Evolutionary conservation across 169 alveolate genomes (phyloP).

Genomic region (Eimeria maxima): DNA sequence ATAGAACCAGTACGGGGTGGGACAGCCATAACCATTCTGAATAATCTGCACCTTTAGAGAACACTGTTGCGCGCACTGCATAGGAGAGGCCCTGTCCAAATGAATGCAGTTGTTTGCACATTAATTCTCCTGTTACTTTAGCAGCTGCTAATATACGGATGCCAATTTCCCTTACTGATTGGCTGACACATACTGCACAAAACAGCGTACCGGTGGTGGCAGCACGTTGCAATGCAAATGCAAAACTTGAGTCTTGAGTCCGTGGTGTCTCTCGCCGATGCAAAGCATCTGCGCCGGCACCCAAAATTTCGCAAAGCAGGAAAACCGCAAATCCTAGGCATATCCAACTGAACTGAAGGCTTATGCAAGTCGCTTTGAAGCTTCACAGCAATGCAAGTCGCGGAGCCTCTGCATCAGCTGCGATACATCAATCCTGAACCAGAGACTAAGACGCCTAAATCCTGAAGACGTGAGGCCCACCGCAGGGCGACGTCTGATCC

Average conservation of each 20-base stretch:
- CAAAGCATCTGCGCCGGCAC: conserved; percentile 60
- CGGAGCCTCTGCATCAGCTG: not conserved
- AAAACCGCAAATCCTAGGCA: not conserved
- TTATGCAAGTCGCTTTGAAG: not conserved
- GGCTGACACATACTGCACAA: not conserved
- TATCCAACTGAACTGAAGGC: not conserved
- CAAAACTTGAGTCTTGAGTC: conserved; percentile 24
- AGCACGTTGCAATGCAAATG: conserved; percentile 72
- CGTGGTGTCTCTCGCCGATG: conserved; percentile 61
- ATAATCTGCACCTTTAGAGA: not conserved
- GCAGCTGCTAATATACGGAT: not conserved
- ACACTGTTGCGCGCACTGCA: not conserved
- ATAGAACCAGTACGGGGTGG: not conserved
- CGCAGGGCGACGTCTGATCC: conserved; percentile 82
- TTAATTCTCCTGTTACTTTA: not conserved
- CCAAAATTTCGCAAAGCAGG: not conserved
- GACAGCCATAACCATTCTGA: not conserved
- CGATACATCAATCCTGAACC: not conserved
- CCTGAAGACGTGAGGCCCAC: conserved; percentile 46
- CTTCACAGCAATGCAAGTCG: not conserved
- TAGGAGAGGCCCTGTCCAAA: not conserved
- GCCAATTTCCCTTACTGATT: not conserved
- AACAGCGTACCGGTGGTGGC: conserved; percentile 67
- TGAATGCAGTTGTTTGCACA: not conserved
- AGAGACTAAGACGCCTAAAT: not conserved